Evolutionary conservation across 2,329 filamentous ascomycete genomes (phyloP), one percentile per base, ranked within the genome.

Genomic region (Tolypocladium amazonense): DNA sequence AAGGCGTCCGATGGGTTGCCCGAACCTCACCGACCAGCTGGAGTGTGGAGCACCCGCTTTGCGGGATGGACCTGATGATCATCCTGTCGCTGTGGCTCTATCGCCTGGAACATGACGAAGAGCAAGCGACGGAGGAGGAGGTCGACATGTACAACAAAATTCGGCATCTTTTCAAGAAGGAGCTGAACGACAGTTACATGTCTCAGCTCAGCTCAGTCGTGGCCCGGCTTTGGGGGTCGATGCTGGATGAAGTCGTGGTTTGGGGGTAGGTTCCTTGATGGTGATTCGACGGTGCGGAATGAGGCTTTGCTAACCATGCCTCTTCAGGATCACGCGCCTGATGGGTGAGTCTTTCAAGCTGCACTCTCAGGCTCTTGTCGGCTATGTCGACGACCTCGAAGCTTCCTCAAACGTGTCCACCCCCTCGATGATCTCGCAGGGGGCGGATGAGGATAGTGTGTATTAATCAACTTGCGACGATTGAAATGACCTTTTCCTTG

Each of bases 281-380:
- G n/a, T 20, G 12, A 7, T 43, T 41, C 53, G 54, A 37, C 33
- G 11, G 33, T 25, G 23, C 4, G 27, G 33, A 8, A n/a, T 9
- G 38, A n/a, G 27, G 25, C 4, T 53, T 56, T 63, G 60, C 63
- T 70, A 65, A 70, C 63, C 27, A n/a, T 3, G 33, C 37, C 23
- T 56, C 56, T 58, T 30, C 69, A 93, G 90, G 60, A 93, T 95
- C 71, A 93, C 90, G 68, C 92, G 95, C 72, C 85, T 97, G 57
- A 96, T 97, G 89, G 94, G 94, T 69, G 94, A 97, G 76, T 92
- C 94, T 58, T 97, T 99, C 83, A 94, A 95, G 72, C 86, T 97
- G 61, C 93, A 97, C 76, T 90, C 92, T 43, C 92, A 97, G 78
- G 92, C 94, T 65, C 86, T 99, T 39, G 86, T 93, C 65, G 92